These are phyloP conservation scores for Pyricularia sp. DNA, from an alignment of 2,329 filamentous ascomycete species.

Conservation along the genomic window DNA sequence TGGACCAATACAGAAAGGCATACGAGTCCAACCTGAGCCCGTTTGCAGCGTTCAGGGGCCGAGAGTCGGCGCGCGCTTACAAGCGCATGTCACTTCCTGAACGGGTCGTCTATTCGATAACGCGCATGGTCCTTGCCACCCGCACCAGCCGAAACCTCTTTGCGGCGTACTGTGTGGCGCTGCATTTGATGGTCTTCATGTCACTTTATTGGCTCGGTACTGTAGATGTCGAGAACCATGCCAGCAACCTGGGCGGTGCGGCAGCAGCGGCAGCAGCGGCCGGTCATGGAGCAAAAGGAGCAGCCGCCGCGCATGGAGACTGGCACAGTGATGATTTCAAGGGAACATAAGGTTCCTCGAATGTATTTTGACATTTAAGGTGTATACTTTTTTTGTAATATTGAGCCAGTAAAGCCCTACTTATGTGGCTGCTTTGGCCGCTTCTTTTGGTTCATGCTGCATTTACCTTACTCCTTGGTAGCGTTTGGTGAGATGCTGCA, in stretches of 20 bases:
- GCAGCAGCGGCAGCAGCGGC: constrained; percentile 32
- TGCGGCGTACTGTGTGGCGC: constrained; percentile 77
- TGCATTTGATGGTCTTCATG: constrained; percentile 81
- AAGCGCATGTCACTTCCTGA: constrained; percentile 90
- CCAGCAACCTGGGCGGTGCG: constrained; percentile 43
- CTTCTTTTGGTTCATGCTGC: background rate
- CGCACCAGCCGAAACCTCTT: constrained; percentile 89
- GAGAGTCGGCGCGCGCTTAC: constrained; percentile 83
- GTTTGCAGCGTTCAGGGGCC: constrained; percentile 90
- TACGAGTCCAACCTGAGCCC: constrained; percentile 95
- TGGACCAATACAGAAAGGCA: constrained; percentile 81
- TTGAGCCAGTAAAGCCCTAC: background rate
- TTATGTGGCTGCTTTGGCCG: background rate
- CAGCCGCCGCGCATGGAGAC: constrained; percentile 34
- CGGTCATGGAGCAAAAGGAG: constrained; percentile 18
- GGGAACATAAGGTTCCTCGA: constrained; percentile 20
- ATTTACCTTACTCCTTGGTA: background rate
- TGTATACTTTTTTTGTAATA: constrained; percentile 1
- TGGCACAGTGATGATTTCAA: constrained; percentile 58
- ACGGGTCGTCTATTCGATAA: constrained; percentile 81
- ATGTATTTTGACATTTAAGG: background rate
- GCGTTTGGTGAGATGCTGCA: background rate
- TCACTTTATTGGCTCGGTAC: constrained; percentile 79
- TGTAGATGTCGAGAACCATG: constrained; percentile 53
- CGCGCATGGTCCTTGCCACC: constrained; percentile 82